phyloP scores from a whole-genome alignment of 2,329 filamentous ascomycete species.

The Xylariaceae sp. region DNA sequence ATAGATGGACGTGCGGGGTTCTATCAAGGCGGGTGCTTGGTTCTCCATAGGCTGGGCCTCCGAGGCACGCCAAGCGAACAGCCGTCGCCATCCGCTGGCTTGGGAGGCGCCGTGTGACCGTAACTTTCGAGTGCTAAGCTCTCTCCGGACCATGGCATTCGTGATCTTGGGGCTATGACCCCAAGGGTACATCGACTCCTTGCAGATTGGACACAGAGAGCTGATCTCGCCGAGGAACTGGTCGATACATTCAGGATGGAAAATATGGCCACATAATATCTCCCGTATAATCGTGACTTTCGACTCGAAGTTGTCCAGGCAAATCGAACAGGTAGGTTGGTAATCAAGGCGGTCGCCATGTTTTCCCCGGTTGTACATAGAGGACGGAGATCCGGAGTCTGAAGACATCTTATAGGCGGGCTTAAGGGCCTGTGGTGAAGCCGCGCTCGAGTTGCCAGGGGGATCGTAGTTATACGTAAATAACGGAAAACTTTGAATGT shows the following conservation, averaged over 20 bases:
- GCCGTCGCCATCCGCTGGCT: constrained; percentile 23
- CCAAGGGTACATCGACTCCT: constrained; percentile 69
- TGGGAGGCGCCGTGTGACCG: constrained; percentile 48
- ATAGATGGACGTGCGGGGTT: constrained; percentile 21
- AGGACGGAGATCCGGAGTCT: constrained; percentile 10
- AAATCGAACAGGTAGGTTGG: constrained; percentile 86
- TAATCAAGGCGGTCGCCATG: constrained; percentile 50
- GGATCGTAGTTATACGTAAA: constrained; percentile 66
- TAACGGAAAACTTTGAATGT: constrained; percentile 69
- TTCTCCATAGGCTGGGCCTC: constrained; percentile 22
- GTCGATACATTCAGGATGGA: constrained; percentile 88
- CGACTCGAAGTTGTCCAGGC: constrained; percentile 71
- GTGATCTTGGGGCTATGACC: constrained; percentile 67
- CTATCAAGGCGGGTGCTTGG: constrained; percentile 14
- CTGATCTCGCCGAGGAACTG: constrained; percentile 72
- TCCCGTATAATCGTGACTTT: constrained; percentile 71
- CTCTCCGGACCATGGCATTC: constrained; percentile 79
- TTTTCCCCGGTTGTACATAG: constrained; percentile 21
- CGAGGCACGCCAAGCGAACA: constrained; percentile 23
- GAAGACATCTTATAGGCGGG: constrained; percentile 16
- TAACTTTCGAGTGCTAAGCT: constrained; percentile 61
- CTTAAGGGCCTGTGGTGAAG: constrained; percentile 29
- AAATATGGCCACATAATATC: constrained; percentile 86
- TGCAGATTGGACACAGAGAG: constrained; percentile 88
- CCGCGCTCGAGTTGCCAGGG: constrained; percentile 37